A percentile compares a stretch with the other conserved stretches of the same genome.
phyloP scores from a whole-genome alignment of 768 basidiomycete genomes.

The Pleurotus platypus region DNA sequence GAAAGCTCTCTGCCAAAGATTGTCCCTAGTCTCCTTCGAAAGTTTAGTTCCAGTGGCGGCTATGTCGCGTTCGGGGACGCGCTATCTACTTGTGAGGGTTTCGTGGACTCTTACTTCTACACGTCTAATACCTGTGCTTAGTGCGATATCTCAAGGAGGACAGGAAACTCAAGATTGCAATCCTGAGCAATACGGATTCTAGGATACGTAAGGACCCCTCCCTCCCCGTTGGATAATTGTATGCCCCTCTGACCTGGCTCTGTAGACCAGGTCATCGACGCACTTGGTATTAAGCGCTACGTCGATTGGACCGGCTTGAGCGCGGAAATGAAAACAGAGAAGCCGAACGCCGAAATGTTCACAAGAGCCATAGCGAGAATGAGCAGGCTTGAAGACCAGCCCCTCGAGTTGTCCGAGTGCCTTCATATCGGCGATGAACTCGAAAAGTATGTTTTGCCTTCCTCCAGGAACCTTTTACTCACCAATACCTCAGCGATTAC shows the following conservation, averaged over 20 bases:
- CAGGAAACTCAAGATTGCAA: slow-evolving; percentile 45
- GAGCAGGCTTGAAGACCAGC: slow-evolving; percentile 11
- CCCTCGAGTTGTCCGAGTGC: slow-evolving; percentile 37
- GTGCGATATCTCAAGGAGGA: slow-evolving; percentile 41
- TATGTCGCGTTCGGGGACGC: slow-evolving; percentile 60
- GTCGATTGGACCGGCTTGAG: slow-evolving; percentile 63
- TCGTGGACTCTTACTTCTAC: neutral
- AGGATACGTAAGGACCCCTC: slow-evolving; percentile 57
- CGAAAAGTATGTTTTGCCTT: slow-evolving; percentile 40
- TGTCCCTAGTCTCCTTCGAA: slow-evolving; percentile 54
- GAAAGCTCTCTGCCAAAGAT: slow-evolving; percentile 51
- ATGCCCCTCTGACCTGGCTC: slow-evolving; percentile 1
- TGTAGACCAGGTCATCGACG: slow-evolving; percentile 49
- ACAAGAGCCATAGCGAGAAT: slow-evolving; percentile 22
- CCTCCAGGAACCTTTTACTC: no score
- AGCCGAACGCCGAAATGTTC: slow-evolving; percentile 64
- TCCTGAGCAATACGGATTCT: slow-evolving; percentile 71
- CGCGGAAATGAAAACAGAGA: slow-evolving; percentile 66
- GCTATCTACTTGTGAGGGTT: slow-evolving; percentile 38
- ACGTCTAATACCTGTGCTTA: slow-evolving; percentile 14
- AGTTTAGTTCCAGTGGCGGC: slow-evolving; percentile 70
- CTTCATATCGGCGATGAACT: slow-evolving; percentile 80
- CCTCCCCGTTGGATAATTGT: neutral
- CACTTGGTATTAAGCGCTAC: slow-evolving; percentile 49
- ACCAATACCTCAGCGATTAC: slow-evolving; percentile 52